Conservation (phyloP, 225 moss, liverwort and hornwort genomes). For the Straminergon stramineum region DNA sequence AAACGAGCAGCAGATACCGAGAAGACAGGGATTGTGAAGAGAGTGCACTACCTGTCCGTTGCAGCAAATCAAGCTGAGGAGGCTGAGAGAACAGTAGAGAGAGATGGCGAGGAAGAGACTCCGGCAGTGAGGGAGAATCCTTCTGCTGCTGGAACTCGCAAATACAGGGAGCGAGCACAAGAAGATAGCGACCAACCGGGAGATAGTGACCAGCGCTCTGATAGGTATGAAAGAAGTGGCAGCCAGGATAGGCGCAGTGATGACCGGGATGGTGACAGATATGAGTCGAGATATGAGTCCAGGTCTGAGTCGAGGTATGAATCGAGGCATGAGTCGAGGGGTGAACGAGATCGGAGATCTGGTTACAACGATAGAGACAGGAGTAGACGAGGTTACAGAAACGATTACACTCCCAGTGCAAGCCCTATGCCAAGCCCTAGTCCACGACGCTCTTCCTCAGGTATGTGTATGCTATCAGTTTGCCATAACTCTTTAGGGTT, state of each 20-base stretch:
- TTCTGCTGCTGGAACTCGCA: constrained; percentile 30
- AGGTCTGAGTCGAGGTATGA: constrained; percentile 8
- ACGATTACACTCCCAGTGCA: constrained; percentile 23
- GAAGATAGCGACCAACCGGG: constrained; percentile 24
- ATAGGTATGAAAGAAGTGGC: constrained; percentile 20
- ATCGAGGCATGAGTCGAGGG: constrained; percentile 18
- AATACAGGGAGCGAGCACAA: constrained; percentile 30
- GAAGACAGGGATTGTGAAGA: constrained; percentile 38
- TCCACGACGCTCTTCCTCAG: constrained; percentile 34
- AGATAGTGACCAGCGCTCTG: constrained; percentile 18
- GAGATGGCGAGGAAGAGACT: constrained; percentile 14
- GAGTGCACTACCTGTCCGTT: constrained; percentile 40
- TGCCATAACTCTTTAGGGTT: background rate
- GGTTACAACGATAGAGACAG: constrained; percentile 21
- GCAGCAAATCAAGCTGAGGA: constrained; percentile 34
- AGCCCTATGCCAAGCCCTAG: constrained; percentile 29
- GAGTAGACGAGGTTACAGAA: constrained; percentile 14
- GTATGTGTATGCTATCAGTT: background rate
- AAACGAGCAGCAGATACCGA: constrained; percentile 54
- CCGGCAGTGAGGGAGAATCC: background rate
- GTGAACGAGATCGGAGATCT: constrained; percentile 21
- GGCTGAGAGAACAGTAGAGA: constrained; percentile 13
- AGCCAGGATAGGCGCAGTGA: constrained; percentile 33
- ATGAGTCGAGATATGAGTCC: constrained; percentile 15
- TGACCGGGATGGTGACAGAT: constrained; percentile 18